These are phyloP conservation scores for Chalciporus piperatus DNA, from an alignment of 768 basidiomycete genomes.

Conservation along the genomic window DNA sequence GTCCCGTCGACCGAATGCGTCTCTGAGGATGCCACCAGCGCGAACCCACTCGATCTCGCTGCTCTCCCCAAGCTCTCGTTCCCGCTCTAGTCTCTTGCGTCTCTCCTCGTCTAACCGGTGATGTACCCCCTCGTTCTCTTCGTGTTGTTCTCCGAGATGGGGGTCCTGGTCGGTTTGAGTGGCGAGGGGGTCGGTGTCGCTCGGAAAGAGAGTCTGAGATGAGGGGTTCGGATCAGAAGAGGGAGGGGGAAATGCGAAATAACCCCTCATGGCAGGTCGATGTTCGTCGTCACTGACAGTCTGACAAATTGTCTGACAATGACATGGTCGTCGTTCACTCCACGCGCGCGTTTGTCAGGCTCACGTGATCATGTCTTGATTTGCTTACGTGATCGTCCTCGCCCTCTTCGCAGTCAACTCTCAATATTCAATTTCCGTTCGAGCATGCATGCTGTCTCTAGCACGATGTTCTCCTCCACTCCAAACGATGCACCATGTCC, in stretches of 20 bases:
- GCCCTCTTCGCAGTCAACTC: no score
- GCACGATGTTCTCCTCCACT: constrained; percentile 2
- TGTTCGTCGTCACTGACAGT: no score
- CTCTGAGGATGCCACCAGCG: constrained; percentile 53
- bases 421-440: no score
- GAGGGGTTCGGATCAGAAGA: background rate
- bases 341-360: no score
- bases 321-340: no score
- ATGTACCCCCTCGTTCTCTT: background rate
- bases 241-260: constrained; percentile 23
- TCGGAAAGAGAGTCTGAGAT: background rate
- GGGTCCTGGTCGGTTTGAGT: background rate
- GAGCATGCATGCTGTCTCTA: constrained; percentile 19
- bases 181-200: background rate
- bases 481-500: background rate
- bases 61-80: constrained; percentile 41
- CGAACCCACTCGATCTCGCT: constrained; percentile 62
- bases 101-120: constrained; percentile 15
- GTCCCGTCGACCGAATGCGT: constrained; percentile 48
- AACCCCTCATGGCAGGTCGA: constrained; percentile 20
- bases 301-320: no score
- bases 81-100: constrained; percentile 25
- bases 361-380: no score
- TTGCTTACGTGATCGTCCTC: background rate
- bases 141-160: background rate